Base-by-base conservation (phyloP, 2,329 filamentous ascomycete species). In the Talaromyces marneffei region DNA sequence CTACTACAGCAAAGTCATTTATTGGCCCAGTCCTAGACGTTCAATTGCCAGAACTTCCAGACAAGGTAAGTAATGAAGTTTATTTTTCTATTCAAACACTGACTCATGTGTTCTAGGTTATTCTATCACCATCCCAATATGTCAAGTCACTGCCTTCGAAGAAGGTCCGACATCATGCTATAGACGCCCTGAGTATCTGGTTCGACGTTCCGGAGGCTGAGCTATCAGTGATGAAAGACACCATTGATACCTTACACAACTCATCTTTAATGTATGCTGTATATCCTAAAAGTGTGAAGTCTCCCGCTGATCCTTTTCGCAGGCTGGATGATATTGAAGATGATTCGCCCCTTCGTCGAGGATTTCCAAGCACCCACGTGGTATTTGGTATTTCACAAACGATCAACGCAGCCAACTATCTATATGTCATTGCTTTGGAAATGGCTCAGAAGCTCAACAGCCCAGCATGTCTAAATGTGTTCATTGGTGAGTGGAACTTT, bases 151-250 rank as follows among this genome's bases (percentile, higher is more conserved):
- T 73, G 31, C 72, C 70, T 6, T 73, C 72, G 6, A 78, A 78
- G 60, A 72, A 72, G 23, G 68, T 78, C 53, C 68, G 75, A 7
- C 64, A 69, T 10, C 66, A 70, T 39, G 64, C 77, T 9, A 73
- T 78, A 59, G 67, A 72, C 16, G 75, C 73, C 4, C 70, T 78
- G 46, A 74, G 77, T 52, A 65, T 69, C 9, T 77, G 75, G 70
- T 66, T 76, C 68, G 62, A 60, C 37, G 9, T 59, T 4, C 40
- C 40, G 5, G 29, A 50, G 16, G 9, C 18, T 2, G 20, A 37
- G 6, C 7, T 59, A 7, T 18, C 37, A 14, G 16, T 12, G 23
- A 50, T 50, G 12, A 59, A 52, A 39, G 12, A 29, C n/a, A 18
- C 14, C 12, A 33, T 39, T 5, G 23, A 59, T 9, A 10, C n/a